phyloP scores from a whole-genome alignment of 805 yeast genomes.

The Candida montana region DNA sequence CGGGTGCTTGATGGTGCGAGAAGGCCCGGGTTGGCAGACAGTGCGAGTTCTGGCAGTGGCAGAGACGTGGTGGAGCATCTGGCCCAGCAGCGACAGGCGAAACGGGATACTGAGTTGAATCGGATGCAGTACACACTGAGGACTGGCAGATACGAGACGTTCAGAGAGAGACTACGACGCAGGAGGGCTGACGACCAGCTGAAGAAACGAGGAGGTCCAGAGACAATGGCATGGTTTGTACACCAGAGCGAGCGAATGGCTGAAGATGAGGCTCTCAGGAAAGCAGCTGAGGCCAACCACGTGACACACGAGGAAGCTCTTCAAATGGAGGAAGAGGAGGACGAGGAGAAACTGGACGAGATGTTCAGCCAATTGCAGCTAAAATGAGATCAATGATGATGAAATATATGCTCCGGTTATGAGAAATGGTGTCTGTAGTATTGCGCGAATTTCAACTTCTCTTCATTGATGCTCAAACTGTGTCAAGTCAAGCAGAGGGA shows the following conservation, averaged over 20 bases:
- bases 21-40: too few relatives aligned
- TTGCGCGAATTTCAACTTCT: neutral
- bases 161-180: conserved; percentile 11
- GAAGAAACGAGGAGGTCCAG: conserved; percentile 19
- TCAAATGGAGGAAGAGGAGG: conserved; percentile 1
- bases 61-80: conserved; percentile 1
- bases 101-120: neutral
- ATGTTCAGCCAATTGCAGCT: conserved; percentile 4
- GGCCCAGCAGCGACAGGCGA: conserved; percentile 4
- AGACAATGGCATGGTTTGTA: conserved; percentile 18
- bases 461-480: neutral
- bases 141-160: conserved; percentile 17
- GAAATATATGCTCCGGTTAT: too few relatives aligned
- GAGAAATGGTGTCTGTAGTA: neutral
- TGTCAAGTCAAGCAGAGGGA: neutral
- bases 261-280: conserved; percentile 1
- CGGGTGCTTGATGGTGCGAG: too few relatives aligned
- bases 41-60: neutral
- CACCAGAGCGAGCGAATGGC: conserved; percentile 10
- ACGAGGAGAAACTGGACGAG: conserved; percentile 9
- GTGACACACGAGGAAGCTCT: conserved; percentile 6
- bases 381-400: neutral
- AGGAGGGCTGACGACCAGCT: conserved; percentile 13
- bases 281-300: conserved; percentile 11
- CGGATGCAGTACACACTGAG: conserved; percentile 23